These are phyloP conservation scores for Thelonectria blattea DNA, from an alignment of 2,329 filamentous ascomycete genomes.

Conservation along the genomic window DNA sequence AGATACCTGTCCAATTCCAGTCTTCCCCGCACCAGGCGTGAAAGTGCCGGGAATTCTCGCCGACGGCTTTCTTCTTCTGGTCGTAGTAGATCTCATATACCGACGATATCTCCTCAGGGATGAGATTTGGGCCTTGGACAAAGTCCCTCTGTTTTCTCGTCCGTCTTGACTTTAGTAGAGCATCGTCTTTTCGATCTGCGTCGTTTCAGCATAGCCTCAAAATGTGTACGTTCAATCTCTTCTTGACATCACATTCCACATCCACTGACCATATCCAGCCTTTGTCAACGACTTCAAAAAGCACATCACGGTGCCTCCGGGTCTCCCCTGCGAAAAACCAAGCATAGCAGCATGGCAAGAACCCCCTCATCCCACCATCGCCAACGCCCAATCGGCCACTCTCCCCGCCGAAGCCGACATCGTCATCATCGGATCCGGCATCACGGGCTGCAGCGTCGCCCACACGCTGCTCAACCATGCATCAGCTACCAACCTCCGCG, in stretches of 20 bases:
- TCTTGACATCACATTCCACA: neutral
- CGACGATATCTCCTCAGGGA: no score
- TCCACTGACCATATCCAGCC: neutral
- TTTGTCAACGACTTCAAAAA: conserved; percentile 19
- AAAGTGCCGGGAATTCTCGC: neutral
- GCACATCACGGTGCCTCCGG: conserved; percentile 13
- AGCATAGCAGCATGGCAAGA: conserved; percentile 23
- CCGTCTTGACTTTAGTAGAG: neutral
- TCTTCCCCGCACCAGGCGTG: neutral
- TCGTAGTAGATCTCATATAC: neutral
- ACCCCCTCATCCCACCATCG: conserved; percentile 30
- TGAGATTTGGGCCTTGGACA: no score
- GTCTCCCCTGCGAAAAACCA: conserved; percentile 19
- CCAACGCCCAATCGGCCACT: conserved; percentile 28
- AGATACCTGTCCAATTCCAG: no score
- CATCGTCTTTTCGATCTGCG: neutral
- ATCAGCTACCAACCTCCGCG: conserved; percentile 5
- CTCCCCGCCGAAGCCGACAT: conserved; percentile 30
- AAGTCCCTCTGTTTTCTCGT: neutral
- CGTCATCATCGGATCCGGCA: conserved; percentile 40
- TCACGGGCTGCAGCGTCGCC: conserved; percentile 38
- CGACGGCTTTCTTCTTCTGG: neutral
- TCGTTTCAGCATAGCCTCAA: neutral
- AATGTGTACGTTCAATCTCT: neutral
- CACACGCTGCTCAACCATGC: conserved; percentile 32